Evolutionary conservation across 805 yeast species (phyloP).

Genomic region (Tetrapisispora nanseiensis): DNA sequence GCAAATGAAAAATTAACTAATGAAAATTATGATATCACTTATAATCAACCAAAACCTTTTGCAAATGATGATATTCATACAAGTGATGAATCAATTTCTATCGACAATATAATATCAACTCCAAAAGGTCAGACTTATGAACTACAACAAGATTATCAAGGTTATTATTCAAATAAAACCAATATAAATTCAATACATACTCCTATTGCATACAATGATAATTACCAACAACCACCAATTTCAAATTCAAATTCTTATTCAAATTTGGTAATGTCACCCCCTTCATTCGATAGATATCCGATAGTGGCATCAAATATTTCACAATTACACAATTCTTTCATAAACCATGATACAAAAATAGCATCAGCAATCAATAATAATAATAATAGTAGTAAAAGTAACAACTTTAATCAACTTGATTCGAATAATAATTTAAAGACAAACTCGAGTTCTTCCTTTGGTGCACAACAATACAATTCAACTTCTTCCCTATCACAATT

Average conservation of each 20-base stretch:
- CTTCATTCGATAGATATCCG: conserved; percentile 63
- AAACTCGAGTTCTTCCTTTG: conserved; percentile 3
- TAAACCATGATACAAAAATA: not conserved
- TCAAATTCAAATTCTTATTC: conserved; percentile 5
- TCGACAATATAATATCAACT: conserved; percentile 1
- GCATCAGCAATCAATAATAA: not conserved
- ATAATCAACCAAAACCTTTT: not conserved
- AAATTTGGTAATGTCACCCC: conserved; percentile 33
- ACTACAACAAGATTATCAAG: conserved; percentile 21
- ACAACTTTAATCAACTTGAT: not conserved
- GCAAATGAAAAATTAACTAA: not conserved
- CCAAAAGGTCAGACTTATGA: conserved; percentile 2
- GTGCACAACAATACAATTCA: not conserved
- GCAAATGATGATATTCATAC: conserved; percentile 1
- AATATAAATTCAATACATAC: conserved; percentile 5
- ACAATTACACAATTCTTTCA: conserved; percentile 2
- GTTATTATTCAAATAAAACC: conserved; percentile 23
- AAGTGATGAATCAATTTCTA: conserved; percentile 19
- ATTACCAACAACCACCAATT: not conserved
- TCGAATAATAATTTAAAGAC: not conserved
- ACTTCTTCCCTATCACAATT: conserved; percentile 6
- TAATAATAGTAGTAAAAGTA: not conserved
- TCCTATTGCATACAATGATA: conserved; percentile 1
- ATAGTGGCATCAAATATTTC: conserved; percentile 39
- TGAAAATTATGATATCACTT: not conserved